phyloP scores from a whole-genome alignment of 306 rosid species.

The Medicago ruthenica region DNA sequence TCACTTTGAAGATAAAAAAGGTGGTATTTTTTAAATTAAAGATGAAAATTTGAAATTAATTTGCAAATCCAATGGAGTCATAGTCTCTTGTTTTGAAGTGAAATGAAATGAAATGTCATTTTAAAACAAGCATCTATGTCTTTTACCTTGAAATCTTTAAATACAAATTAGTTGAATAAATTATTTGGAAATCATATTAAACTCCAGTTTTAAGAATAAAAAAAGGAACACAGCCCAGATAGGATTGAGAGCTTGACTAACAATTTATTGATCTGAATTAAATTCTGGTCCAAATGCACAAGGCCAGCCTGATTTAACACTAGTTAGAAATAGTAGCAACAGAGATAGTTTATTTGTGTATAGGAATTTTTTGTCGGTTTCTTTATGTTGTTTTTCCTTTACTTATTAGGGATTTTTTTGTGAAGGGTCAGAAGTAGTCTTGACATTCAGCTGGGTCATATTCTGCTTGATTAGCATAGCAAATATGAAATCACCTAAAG shows the following conservation, averaged over 20 bases:
- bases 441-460: constrained; percentile 24
- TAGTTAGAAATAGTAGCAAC: background rate
- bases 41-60: background rate
- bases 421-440: constrained; percentile 23
- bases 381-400: background rate
- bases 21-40: too few species aligned
- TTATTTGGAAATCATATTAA: background rate
- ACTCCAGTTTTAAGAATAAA: background rate
- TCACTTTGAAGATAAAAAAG: too few species aligned
- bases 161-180: background rate
- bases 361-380: constrained; percentile 10
- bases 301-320: constrained; percentile 6
- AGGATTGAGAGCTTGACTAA: too few species aligned
- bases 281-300: background rate
- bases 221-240: too few species aligned
- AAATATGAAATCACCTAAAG: constrained; percentile 18
- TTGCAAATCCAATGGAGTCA: background rate
- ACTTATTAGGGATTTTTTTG: background rate
- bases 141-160: constrained; percentile 8
- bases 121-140: background rate
- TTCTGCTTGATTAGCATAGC: constrained; percentile 6
- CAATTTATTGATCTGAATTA: background rate
- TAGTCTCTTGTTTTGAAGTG: background rate
- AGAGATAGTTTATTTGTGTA: constrained; percentile 21
- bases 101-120: background rate